Evolutionary conservation across 352 stramenopile species (phyloP).

Genomic region (Pythium scleroteichum): DNA sequence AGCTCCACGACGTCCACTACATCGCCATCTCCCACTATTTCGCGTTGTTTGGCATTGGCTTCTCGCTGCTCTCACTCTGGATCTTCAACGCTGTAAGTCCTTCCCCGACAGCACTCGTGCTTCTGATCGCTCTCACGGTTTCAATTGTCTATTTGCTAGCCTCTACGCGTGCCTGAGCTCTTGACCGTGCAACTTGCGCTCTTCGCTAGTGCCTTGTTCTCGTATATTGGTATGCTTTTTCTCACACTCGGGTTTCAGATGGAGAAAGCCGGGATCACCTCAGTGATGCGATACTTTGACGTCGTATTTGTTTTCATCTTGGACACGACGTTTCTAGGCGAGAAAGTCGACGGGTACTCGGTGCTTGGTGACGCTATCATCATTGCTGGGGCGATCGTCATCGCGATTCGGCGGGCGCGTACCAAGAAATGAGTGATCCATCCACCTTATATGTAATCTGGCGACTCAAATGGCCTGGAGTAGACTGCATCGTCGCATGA

Average conservation of each 20-base stretch:
- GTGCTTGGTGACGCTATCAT: constrained; percentile 61
- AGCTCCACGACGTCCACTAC: constrained; percentile 50
- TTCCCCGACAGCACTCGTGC: neutral
- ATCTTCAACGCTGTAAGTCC: constrained; percentile 32
- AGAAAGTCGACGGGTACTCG: constrained; percentile 57
- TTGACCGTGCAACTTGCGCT: constrained; percentile 40
- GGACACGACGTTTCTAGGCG: constrained; percentile 49
- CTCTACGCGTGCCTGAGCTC: constrained; percentile 22
- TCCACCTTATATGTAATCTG: neutral
- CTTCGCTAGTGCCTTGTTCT: constrained; percentile 44
- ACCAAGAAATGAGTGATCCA: constrained; percentile 33
- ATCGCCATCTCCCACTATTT: constrained; percentile 52
- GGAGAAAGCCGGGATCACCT: constrained; percentile 59
- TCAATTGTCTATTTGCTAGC: constrained; percentile 12
- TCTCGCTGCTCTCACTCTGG: constrained; percentile 32
- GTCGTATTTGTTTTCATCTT: constrained; percentile 66
- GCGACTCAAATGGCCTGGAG: too few relatives aligned
- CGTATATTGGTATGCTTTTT: constrained; percentile 53
- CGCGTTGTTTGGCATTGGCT: constrained; percentile 37
- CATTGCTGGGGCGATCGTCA: constrained; percentile 44
- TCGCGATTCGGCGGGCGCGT: constrained; percentile 43
- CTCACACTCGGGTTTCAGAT: constrained; percentile 61
- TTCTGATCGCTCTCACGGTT: constrained; percentile 18
- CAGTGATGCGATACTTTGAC: constrained; percentile 73
- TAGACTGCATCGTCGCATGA: too few relatives aligned